Evolutionary conservation across 1,284 basidiomycete species (phyloP).

Genomic region (Coniferiporia weirii): DNA sequence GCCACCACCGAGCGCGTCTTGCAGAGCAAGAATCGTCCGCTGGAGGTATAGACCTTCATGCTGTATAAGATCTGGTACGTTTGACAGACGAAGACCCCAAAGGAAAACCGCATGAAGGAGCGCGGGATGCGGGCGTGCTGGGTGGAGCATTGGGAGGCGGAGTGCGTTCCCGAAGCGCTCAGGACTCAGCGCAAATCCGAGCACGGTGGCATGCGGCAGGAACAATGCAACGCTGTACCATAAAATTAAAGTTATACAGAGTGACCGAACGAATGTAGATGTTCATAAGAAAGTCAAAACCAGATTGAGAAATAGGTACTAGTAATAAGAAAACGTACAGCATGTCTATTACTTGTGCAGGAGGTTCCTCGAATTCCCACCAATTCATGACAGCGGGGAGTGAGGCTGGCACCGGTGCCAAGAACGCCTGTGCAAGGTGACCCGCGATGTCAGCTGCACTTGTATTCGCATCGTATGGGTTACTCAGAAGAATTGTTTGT

Average conservation of each 20-base stretch:
- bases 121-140: constrained; percentile 41
- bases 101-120: constrained; percentile 45
- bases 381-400: constrained; percentile 5
- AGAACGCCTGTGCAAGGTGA: background rate
- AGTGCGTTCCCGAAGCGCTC: constrained; percentile 26
- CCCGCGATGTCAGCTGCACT: background rate
- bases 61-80: constrained; percentile 22
- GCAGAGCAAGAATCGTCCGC: constrained; percentile 38
- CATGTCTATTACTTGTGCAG: constrained; percentile 16
- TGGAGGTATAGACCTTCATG: constrained; percentile 37
- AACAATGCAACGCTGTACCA: constrained; percentile 18
- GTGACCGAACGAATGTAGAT: background rate
- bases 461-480: constrained; percentile 26
- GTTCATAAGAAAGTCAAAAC: background rate
- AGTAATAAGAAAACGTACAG: constrained; percentile 18
- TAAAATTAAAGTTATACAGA: background rate
- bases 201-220: constrained; percentile 22
- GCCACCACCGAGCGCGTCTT: constrained; percentile 29
- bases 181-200: constrained; percentile 32
- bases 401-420: background rate
- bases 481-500: constrained; percentile 27
- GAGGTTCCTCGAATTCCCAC: constrained; percentile 21
- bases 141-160: constrained; percentile 27
- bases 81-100: constrained; percentile 41
- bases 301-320: background rate